A percentile compares a stretch with the other conserved stretches of the same genome.
Conservation (phyloP, 345 rosid genomes). For the Litchi chinensis region DNA sequence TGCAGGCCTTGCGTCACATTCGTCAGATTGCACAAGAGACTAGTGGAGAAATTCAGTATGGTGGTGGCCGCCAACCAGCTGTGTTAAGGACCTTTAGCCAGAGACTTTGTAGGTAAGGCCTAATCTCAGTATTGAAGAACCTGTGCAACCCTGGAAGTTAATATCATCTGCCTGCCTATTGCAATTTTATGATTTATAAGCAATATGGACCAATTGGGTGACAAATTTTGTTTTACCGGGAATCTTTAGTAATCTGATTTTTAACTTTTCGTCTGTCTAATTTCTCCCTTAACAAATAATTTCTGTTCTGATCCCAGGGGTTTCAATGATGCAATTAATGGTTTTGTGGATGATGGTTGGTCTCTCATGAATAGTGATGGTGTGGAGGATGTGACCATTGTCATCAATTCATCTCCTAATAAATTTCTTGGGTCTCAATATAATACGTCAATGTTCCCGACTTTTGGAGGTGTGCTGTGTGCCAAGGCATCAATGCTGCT, state of each 20-base stretch:
- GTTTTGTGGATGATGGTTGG: constrained; percentile 97
- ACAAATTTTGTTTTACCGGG: not conserved
- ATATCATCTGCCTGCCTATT: not conserved
- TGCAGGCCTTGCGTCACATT: constrained; percentile 82
- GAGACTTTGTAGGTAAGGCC: constrained; percentile 75
- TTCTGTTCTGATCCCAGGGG: constrained; percentile 57
- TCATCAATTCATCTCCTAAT: constrained; percentile 72
- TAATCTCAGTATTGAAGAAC: not conserved
- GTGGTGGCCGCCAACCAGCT: constrained; percentile 96
- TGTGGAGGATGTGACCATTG: constrained; percentile 78
- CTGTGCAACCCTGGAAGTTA: not conserved
- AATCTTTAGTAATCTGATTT: not conserved
- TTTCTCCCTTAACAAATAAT: constrained; percentile 1
- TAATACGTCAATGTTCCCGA: constrained; percentile 58
- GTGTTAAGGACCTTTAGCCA: constrained; percentile 94
- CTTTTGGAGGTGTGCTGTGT: constrained; percentile 91
- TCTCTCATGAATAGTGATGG: constrained; percentile 82
- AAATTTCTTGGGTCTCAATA: constrained; percentile 77
- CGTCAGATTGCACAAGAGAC: constrained; percentile 92
- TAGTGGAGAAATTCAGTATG: constrained; percentile 88
- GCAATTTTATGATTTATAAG: not conserved
- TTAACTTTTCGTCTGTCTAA: not conserved
- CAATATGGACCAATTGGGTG: not conserved
- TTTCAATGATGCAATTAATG: constrained; percentile 93
- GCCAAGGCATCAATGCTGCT: constrained; percentile 95